A percentile compares a stretch with the other conserved stretches of the same genome.
Evolutionary conservation across 495 filamentous ascomycete species (phyloP).

Genomic region (Acidiella bohemica): DNA sequence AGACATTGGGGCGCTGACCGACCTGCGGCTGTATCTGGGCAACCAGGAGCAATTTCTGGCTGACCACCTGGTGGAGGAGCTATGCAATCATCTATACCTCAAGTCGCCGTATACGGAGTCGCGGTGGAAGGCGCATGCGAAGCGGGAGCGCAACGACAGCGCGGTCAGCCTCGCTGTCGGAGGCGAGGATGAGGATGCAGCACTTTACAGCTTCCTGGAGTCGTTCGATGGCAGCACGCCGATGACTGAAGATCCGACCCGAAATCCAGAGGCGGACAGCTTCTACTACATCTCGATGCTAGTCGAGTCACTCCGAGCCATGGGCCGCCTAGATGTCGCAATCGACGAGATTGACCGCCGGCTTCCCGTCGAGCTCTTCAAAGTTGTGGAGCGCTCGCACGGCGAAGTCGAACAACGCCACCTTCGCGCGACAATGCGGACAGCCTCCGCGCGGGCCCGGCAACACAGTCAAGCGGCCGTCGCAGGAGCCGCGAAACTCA

Average conservation of each 20-base stretch:
- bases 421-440: conserved; percentile 53
- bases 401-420: conserved; percentile 85
- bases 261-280: conserved; percentile 87
- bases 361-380: conserved; percentile 84
- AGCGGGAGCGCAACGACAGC: conserved; percentile 13
- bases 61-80: conserved; percentile 88
- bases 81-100: conserved; percentile 93
- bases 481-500: conserved; percentile 47
- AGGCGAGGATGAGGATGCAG: conserved; percentile 24
- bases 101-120: conserved; percentile 95
- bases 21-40: conserved; percentile 72
- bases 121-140: conserved; percentile 64
- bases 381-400: conserved; percentile 88
- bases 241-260: conserved; percentile 73
- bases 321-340: conserved; percentile 71
- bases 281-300: conserved; percentile 84
- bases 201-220: conserved; percentile 67
- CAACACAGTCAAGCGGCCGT: conserved; percentile 38
- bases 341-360: conserved; percentile 84
- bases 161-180: too few species aligned
- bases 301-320: conserved; percentile 75
- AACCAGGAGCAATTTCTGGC: conserved; percentile 87
- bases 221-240: conserved; percentile 56
- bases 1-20: conserved; percentile 75
- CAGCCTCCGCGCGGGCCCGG: conserved; percentile 34